These are phyloP conservation scores for Xylaria hypoxylon DNA, from an alignment of 2,329 filamentous ascomycete genomes.

Conservation along the genomic window DNA sequence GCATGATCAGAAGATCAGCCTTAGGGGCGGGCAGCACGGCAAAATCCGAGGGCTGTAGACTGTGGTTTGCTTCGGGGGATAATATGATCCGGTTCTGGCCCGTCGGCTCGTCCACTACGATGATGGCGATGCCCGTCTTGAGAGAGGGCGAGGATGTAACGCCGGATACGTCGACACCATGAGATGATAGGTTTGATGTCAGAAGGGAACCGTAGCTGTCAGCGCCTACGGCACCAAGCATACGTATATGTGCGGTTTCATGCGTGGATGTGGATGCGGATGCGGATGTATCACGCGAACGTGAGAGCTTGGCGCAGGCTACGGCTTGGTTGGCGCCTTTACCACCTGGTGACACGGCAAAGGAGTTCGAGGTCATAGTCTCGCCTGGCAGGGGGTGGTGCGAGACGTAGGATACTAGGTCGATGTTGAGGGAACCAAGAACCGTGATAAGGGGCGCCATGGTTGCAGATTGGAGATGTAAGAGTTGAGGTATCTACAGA, in stretches of 20 bases:
- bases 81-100: conserved; percentile 83
- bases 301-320: conserved; percentile 84
- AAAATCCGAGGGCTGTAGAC: conserved; percentile 55
- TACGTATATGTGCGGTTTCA: conserved; percentile 64
- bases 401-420: conserved; percentile 88
- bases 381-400: conserved; percentile 88
- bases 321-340: conserved; percentile 98
- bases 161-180: conserved; percentile 71
- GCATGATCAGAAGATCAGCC: conserved; percentile 77
- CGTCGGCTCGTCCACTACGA: conserved; percentile 77
- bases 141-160: conserved; percentile 58
- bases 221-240: conserved; percentile 79
- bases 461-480: conserved; percentile 12
- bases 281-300: conserved; percentile 57
- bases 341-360: conserved; percentile 84
- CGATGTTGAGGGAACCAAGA: conserved; percentile 93
- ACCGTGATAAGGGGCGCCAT: conserved; percentile 73
- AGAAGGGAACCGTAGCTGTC: conserved; percentile 74
- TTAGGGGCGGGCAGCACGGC: conserved; percentile 49
- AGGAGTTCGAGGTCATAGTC: conserved; percentile 83
- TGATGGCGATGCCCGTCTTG: conserved; percentile 78
- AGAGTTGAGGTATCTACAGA: not conserved
- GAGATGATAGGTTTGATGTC: conserved; percentile 66
- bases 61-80: conserved; percentile 76
- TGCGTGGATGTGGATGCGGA: conserved; percentile 46